Percentiles rank a stretch among this genome's conserved stretches.
phyloP scores from a whole-genome alignment of 768 basidiomycete genomes.

The Exidia glandulosa region DNA sequence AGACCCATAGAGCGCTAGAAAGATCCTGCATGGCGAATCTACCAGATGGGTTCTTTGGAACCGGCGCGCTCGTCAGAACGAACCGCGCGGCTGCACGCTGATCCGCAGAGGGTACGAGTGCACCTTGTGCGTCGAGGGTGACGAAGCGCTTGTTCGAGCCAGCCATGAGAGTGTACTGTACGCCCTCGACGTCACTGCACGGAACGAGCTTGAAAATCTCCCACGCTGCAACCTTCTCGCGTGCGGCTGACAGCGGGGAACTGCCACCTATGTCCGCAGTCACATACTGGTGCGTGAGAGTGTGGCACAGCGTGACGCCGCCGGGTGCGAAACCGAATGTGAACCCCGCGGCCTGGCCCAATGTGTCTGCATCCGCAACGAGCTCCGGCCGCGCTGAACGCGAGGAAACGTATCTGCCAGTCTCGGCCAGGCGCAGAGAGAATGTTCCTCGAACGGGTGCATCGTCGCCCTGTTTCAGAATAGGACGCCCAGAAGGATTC shows the following conservation, averaged over 20 bases:
- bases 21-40: neutral
- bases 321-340: constrained; percentile 20
- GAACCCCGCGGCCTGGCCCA: constrained; percentile 15
- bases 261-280: constrained; percentile 23
- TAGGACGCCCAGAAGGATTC: constrained; percentile 10
- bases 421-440: constrained; percentile 16
- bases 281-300: constrained; percentile 18
- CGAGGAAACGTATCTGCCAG: constrained; percentile 16
- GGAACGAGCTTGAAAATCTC: constrained; percentile 20
- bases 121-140: constrained; percentile 15
- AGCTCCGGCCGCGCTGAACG: constrained; percentile 14
- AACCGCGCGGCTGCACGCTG: neutral
- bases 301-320: constrained; percentile 19
- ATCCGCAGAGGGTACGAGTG: constrained; percentile 8
- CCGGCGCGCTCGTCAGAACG: neutral
- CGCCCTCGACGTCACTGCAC: constrained; percentile 14
- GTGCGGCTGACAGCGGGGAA: constrained; percentile 17
- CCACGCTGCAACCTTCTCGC: constrained; percentile 18
- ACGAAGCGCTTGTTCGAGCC: constrained; percentile 21
- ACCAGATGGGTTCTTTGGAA: neutral
- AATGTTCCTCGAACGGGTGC: constrained; percentile 21
- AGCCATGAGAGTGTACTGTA: constrained; percentile 20
- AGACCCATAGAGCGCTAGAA: neutral
- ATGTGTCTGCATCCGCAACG: constrained; percentile 13
- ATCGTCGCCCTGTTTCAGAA: constrained; percentile 10